Base-by-base conservation (phyloP, 202 grass and related monocot genomes). In the Panicum hallii region DNA sequence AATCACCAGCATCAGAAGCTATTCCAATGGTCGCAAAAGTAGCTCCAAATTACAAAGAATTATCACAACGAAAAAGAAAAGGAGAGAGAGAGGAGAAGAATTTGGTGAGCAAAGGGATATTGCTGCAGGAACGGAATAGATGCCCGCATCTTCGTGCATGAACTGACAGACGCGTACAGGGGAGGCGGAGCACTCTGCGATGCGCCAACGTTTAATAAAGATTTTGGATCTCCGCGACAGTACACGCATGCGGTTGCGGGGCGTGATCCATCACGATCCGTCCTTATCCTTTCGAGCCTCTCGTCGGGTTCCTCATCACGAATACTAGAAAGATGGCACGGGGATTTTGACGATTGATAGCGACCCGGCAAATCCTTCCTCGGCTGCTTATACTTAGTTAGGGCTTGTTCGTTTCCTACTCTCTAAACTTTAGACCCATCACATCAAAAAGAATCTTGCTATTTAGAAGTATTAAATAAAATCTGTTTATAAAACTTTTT, bases 211-310 rank as follows among this genome's bases (percentile, higher is more conserved):
- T 19, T 54, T 45, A 72, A 67, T 63, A 71, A 72, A 19, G 9
- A 26, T 56, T 56, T 66, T 57, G 81, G 58, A 88, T 49, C 75
- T 67, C 67, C n/a, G 68, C 30, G 67, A 6, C 54, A 52, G 75
- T 45, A 34, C 80, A 74, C 65, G 63, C 78, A 81, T 53, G 73
- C 55, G 20, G 44, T 42, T 54, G 58, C 12, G 50, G 12, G 13
- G 5, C 49, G 65, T 13, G 49, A 70, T 70, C 50, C 10, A 26
- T 79, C 77, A 10, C 11, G 14, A 50, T 26, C 63, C 1, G 58
- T 80, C 76, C 82, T 89, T 89, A 89, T 88, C 75, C 67, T 49
- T 30, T 74, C 54, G 32, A 30, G 7, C 6, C n/a, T 45, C 5
- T 45, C 5, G 43, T 53, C 40, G 16, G 47, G 40, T 67, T 67